Base-by-base conservation (phyloP, 345 rosid species). In the Ailanthus altissimus region DNA sequence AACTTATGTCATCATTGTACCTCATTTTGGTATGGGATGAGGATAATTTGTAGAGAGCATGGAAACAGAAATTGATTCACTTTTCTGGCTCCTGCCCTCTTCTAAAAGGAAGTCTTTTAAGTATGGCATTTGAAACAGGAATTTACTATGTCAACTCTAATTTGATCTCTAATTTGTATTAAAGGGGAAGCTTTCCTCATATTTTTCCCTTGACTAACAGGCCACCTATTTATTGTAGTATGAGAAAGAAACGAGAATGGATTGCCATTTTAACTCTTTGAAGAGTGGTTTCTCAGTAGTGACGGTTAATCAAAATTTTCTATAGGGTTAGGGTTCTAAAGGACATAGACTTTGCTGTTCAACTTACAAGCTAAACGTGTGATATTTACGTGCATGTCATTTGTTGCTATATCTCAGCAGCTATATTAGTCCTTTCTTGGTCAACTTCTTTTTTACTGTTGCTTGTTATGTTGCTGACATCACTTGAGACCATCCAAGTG, bases 11-110 rank as follows among this genome's bases (percentile, higher is more conserved):
- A n/a, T 54, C 59, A 15, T 28, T 5, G 47, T 25, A 15, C 66
- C 73, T 60, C 60, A 32, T 72, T 43, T 54, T 53, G 12, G 54
- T 15, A 20, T 47, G 67, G 47, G 46, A 71, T 54, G 70, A 70
- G 75, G 25, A 40, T 40, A 32, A 23, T 28, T 28, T 77, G 16
- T 71, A n/a, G n/a, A 50, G 61, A 18, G 47, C 25, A 13, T 15
- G 20, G 36, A 28, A 53, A 45, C 46, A 47, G 11, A 28, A 58
- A 38, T 45, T 43, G 14, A 10, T 58, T 38, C 40, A 12, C 15
- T 15, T 42, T 23, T 42, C 0, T 10, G n/a, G 28, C 51, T 57
- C 9, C 21, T 23, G 50, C 23, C 23, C 58, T 10, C 57, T 14
- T n/a, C 5, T 32, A 46, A n/a, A n/a, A n/a, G n/a, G n/a, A n/a